These are phyloP conservation scores for Hygrocybe coccinea DNA, from an alignment of 768 basidiomycete species.

Conservation along the genomic window DNA sequence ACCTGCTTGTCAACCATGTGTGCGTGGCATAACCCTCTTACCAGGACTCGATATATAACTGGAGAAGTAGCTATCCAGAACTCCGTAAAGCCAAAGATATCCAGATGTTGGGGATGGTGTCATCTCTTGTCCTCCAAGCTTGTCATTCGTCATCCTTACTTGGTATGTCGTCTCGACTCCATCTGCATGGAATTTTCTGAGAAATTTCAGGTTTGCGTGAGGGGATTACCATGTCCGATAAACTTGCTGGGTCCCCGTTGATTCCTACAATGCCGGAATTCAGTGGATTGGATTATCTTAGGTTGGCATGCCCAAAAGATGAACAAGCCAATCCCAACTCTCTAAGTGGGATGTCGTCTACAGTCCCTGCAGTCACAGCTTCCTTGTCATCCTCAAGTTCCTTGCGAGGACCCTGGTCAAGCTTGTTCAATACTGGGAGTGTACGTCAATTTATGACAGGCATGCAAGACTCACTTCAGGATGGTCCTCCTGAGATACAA, in stretches of 20 bases:
- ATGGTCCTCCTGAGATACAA: constrained; percentile 36
- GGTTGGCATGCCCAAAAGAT: constrained; percentile 35
- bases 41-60: neutral
- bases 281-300: constrained; percentile 56
- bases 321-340: constrained; percentile 40
- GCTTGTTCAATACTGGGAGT: constrained; percentile 61
- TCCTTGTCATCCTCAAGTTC: constrained; percentile 51
- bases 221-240: constrained; percentile 7
- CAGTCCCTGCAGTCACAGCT: constrained; percentile 37
- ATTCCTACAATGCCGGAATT: constrained; percentile 17
- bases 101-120: constrained; percentile 78
- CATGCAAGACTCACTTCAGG: constrained; percentile 48
- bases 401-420: constrained; percentile 79
- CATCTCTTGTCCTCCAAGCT: constrained; percentile 60
- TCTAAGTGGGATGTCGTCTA: constrained; percentile 48
- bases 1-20: constrained; percentile 44
- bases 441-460: constrained; percentile 68
- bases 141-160: constrained; percentile 9
- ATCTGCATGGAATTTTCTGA: neutral
- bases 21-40: constrained; percentile 28
- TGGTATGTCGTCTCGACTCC: constrained; percentile 1
- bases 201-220: neutral
- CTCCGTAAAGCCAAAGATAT: constrained; percentile 54
- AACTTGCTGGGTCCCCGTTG: constrained; percentile 2
- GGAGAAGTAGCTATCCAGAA: constrained; percentile 34